Evolutionary conservation across 768 basidiomycete genomes (phyloP).

Genomic region (Lactarius indigo): DNA sequence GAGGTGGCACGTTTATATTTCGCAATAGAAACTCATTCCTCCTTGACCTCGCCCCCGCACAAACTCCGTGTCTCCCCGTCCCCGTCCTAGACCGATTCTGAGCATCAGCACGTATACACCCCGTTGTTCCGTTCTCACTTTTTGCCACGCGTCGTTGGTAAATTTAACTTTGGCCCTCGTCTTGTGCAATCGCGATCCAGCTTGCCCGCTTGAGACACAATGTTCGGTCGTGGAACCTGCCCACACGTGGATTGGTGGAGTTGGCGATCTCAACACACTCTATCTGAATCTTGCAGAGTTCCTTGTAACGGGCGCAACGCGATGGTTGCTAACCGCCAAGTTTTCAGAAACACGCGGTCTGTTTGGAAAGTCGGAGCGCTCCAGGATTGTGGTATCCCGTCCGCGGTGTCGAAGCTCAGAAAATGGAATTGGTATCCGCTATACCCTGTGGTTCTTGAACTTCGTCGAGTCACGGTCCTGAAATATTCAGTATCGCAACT

Average conservation of each 20-base stretch:
- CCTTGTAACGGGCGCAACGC: neutral
- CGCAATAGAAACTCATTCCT: constrained; percentile 13
- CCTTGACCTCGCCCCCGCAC: neutral
- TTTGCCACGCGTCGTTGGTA: neutral
- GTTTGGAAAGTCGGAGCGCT: neutral
- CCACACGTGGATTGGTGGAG: neutral
- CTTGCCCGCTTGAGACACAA: neutral
- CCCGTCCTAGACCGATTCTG: neutral
- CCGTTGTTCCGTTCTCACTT: neutral
- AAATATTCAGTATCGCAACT: neutral
- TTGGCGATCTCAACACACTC: neutral
- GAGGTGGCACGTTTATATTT: neutral
- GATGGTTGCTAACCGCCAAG: neutral
- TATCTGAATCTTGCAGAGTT: constrained; percentile 1
- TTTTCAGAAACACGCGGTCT: neutral
- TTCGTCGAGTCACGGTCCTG: neutral
- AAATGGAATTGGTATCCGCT: neutral
- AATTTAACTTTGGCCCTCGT: neutral
- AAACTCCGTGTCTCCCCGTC: neutral
- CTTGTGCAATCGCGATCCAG: neutral
- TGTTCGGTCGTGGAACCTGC: neutral
- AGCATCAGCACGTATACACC: neutral
- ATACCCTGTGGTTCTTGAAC: neutral
- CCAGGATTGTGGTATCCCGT: neutral
- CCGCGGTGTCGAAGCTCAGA: neutral